Base-by-base conservation (phyloP, 192 early-diverging fungal genomes). In the Backusella psychrophila region DNA sequence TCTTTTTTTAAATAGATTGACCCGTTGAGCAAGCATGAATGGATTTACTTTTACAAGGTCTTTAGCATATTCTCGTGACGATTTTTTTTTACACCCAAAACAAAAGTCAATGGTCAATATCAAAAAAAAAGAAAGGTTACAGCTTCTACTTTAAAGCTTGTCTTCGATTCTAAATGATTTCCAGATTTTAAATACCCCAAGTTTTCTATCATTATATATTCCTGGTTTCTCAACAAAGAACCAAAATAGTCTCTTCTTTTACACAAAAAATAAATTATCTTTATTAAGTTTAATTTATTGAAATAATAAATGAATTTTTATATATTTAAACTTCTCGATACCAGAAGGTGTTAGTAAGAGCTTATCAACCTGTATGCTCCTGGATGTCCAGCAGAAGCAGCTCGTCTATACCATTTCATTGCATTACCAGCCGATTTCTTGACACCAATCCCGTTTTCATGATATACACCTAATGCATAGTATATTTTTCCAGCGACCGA, bases 381-480 rank as follows among this genome's bases (percentile, higher is more conserved):
- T 74, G 78, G 78, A 73, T 90, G 87, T 17, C 88, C 88, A 33
- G 83, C 77, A n/a, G 79, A 84, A 1, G 91, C 87, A 0, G 93
- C 91, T 52, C 86, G 84, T 76, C 87, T 86, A 69, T 90, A 90
- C 88, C 88, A 90, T 38, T 77, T 76, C 73, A 82, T 81, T 14
- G 89, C 87, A 15, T 42, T 66, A n/a, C 66, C 65, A 29, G 33
- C 5, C 17, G 74, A 75, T 33, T 36, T 39, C 3, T 72, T 77
- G 39, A 81, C 71, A 26, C 89, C 89, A 73, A 90, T 89, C 26
- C 89, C 89, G 39, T 85, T 81, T 66, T 90, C 89, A 29, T 81
- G 80, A 73, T 86, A 90, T 67, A 89, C 89, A 31, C 89, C 89
- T 39, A 90, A 68, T 21, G 89, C 86, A 78, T 85, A 88, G 36